These are phyloP conservation scores for Chalaropsis thielavioides DNA, from an alignment of 2,329 filamentous ascomycete genomes.

Conservation along the genomic window DNA sequence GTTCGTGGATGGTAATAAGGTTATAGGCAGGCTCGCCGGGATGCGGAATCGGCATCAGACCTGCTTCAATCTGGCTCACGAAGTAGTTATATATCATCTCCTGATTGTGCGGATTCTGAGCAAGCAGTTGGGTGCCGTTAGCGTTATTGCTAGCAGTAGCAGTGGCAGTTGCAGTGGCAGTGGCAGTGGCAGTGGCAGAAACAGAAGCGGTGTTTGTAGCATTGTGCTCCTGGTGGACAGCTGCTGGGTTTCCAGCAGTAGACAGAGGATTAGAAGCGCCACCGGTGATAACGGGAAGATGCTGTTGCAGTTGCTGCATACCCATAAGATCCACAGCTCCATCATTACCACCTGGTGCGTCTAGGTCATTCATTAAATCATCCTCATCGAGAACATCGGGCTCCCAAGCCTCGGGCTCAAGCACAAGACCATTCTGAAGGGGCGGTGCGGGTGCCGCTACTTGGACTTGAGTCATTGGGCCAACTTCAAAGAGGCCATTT, in stretches of 20 bases:
- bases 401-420: background rate
- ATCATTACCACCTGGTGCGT: background rate
- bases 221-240: background rate
- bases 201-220: too few species aligned
- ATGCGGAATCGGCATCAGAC: background rate
- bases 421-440: background rate
- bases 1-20: background rate
- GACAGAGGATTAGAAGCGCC: background rate
- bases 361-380: background rate
- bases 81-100: background rate
- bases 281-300: background rate
- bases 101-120: background rate
- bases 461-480: background rate
- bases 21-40: background rate
- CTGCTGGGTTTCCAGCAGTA: background rate
- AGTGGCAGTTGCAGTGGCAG: too few species aligned
- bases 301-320: conserved; percentile 5
- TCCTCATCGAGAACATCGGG: background rate
- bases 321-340: background rate
- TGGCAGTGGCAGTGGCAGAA: background rate
- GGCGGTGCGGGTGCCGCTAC: background rate
- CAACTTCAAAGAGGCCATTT: background rate
- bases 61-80: background rate
- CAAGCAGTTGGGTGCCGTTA: background rate
- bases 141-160: background rate